Base-by-base conservation (phyloP, 2,329 filamentous ascomycete genomes). In the Diaporthe citriasiana region DNA sequence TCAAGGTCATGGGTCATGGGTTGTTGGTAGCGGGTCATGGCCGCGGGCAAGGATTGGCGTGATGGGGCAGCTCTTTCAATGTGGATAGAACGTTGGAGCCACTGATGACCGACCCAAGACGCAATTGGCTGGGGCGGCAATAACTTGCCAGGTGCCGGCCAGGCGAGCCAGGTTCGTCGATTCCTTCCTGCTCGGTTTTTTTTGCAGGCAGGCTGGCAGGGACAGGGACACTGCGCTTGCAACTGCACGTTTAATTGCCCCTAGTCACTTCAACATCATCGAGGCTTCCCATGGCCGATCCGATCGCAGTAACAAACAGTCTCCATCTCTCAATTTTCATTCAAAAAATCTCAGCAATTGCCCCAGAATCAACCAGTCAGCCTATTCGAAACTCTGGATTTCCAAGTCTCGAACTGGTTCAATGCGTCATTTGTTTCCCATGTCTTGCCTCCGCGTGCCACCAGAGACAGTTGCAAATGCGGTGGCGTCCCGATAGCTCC, bases 161-260 rank as follows among this genome's bases (percentile, higher is more conserved):
- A 30, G 50, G 45, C 50, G 45, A 27, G 69, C 55, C 69, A 55
- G 60, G 50, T 45, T 27, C 22, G 22, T 56, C 47, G 27, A 56
- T 59, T n/a, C 50, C 47, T 25, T 53, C 38, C 47, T 50, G 30
- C 60, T 51, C 22, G 9, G 10, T 35, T 35, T 27, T 35, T 45
- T 42, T 40, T 30, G 51, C 72, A 73, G 50, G n/a, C n/a, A n/a
- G n/a, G n/a, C n/a, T n/a, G 25, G 35, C 66, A 55, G 45, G 56
- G 66, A 50, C 66, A 56, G 65, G 56, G 66, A 63, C 56, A 56
- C 35, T 47, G 66, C 50, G 70, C 68, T 73, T 71, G 47, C 66
- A 71, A 73, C 47, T 60, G 51, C 40, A 45, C 56, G 27, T 71
- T 74, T 71, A 66, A 71, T 74, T 74, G 68, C 63, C 72, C 50